Base-by-base conservation (phyloP, 2,329 filamentous ascomycete genomes). In the Neocucurbitaria cava region DNA sequence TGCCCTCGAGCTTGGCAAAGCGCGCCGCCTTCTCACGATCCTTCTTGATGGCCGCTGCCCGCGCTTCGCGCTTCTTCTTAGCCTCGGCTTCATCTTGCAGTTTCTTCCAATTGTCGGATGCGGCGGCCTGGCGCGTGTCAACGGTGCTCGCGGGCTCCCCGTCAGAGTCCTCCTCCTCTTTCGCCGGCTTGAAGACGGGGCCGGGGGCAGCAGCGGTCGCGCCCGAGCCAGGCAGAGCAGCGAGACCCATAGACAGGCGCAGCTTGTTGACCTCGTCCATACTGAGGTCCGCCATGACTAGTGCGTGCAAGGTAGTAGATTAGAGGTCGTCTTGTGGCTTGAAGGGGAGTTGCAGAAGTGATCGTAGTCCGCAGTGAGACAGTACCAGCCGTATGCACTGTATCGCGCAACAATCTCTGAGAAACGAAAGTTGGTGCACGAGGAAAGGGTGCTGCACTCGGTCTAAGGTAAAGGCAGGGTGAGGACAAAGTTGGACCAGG, bases 231-330 rank as follows among this genome's bases (percentile, higher is more conserved):
- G 92, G 91, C 69, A 98, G 81, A 23, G 92, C 93, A 72, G 94
- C 91, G 82, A 97, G 87, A 71, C 94, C 94, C 79, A 97, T 87
- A 45, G 92, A 91, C 67, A 89, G 83, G 69, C 94, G 92, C 70
- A 97, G 89, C 72, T 93, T 90, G 80, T 98, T 98, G 63, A 91
- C 92, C 83, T 97, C 92, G 77, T 96, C 91, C 72, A 98, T 93
- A 49, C 70, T 72, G 43, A 76, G 65, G 65, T 75, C 68, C 17
- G 69, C 61, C 65, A 70, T 72, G 63, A 36, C 57, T 54, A 46
- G 41, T 58, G 24, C 3, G 21, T 2, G 4, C 18, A 11, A 2
- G 7, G 7, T 15, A 11, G 5, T 23, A 15, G 38, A n/a, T 26
- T 26, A 5, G 24, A 26, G 9, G 24, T 26, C 24, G 24, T 26